Evolutionary conservation across 805 yeast species (phyloP).

Genomic region (Yarrowia yakushimensis): DNA sequence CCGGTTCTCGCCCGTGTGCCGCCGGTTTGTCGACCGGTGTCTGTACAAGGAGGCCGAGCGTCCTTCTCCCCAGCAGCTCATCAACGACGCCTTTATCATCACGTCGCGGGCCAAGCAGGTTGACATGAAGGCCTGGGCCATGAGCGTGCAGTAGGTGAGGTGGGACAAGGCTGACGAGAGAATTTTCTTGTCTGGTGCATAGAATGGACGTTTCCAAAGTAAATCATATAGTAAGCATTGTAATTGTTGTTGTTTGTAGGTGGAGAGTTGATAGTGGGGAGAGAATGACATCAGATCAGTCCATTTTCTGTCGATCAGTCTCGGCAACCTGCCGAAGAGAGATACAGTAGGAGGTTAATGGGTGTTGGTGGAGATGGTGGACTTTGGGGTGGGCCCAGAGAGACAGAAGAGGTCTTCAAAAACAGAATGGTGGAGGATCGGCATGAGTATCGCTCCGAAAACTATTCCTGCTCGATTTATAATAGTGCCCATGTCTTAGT

Average conservation of each 20-base stretch:
- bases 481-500: neutral
- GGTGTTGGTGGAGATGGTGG: neutral
- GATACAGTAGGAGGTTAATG: neutral
- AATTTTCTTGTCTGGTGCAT: neutral
- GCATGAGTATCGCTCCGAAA: too few relatives aligned
- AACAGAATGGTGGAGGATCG: too few relatives aligned
- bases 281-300: too few relatives aligned
- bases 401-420: too few relatives aligned
- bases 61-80: conserved; percentile 68
- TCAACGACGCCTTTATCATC: conserved; percentile 39
- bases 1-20: conserved; percentile 48
- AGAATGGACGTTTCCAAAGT: neutral
- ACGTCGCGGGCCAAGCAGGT: conserved; percentile 30
- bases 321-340: neutral
- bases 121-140: conserved; percentile 31
- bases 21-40: conserved; percentile 70
- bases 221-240: conserved; percentile 11
- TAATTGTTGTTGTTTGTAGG: neutral
- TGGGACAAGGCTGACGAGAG: neutral
- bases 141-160: conserved; percentile 18
- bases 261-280: neutral
- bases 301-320: conserved; percentile 22
- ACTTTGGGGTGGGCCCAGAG: neutral
- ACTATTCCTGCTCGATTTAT: too few relatives aligned
- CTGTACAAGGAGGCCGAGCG: conserved; percentile 70